Evolutionary conservation across 2,329 filamentous ascomycete species (phyloP), one percentile per base, ranked within the genome.

Genomic region (Ophiocordyceps robertsii): DNA sequence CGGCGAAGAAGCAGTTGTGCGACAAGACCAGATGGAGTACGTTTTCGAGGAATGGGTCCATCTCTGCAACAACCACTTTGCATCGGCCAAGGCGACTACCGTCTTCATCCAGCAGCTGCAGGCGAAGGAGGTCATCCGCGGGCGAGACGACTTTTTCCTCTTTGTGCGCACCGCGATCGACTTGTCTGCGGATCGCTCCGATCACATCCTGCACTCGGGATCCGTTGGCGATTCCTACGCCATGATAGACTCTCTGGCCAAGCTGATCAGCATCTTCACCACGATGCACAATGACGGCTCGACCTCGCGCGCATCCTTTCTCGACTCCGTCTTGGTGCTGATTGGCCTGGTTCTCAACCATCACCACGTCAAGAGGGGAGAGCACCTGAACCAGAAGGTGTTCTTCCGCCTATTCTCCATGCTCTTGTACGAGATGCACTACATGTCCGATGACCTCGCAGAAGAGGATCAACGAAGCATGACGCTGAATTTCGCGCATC

Each of bases 31-130:
- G 59, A 78, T 94, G 63, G 87, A 93, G 52, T 96, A 98, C 57
- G 74, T 95, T 17, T 95, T 98, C 55, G 88, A 90, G 37, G 92
- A 98, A 64, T 98, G 92, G 92, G 76, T 90, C 27, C 80, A 82
- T 46, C 73, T 95, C 8, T 82, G 74, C 64, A 83, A 83, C 60
- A 85, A 87, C 52, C 74, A 79, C n/a, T 78, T 81, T 50, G 77
- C 82, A 4, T 80, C 82, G 4, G 82, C 87, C 47, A 84, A 82
- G 55, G 75, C 81, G 0, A 70, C 80, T 42, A 67, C 74, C 6
- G 76, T 84, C 2, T 96, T 96, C 61, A 75, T 95, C 38, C 79
- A 83, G 53, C 90, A 96, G 60, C 68, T 96, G 55, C 82, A 90
- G 53, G 72, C 80, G 44, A 75, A 76, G 49, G 75, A 82, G 47